A percentile compares a stretch with the other conserved stretches of the same genome.
Conservation (phyloP, 148 eudicot genomes). For the Rhododendron simsii region DNA sequence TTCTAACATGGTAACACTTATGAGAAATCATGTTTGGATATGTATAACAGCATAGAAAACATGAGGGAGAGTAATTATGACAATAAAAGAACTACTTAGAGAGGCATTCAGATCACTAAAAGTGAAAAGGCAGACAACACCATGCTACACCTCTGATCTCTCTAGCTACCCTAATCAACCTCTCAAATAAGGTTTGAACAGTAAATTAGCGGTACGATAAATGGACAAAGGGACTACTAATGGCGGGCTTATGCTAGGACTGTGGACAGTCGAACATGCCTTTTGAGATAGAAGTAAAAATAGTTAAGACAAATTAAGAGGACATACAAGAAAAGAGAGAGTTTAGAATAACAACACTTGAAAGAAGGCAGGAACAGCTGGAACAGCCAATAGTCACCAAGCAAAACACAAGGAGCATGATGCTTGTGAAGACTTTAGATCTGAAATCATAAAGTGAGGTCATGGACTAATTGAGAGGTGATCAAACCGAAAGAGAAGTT, state of each 20-base stretch:
- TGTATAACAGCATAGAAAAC: not conserved
- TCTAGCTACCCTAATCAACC: not conserved
- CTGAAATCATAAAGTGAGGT: not conserved
- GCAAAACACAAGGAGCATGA: not conserved
- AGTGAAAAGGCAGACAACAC: not conserved
- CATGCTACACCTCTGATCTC: not conserved
- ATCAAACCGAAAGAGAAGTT: not conserved
- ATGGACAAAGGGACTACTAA: not conserved
- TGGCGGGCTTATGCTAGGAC: not conserved
- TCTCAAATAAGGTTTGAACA: not conserved
- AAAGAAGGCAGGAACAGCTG: not conserved
- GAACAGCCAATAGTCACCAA: not conserved
- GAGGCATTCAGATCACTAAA: not conserved
- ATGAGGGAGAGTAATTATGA: not conserved
- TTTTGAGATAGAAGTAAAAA: not conserved
- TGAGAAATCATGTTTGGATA: not conserved
- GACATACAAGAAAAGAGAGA: not conserved
- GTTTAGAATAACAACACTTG: not conserved
- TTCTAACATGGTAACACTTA: not conserved
- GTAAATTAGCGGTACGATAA: not conserved
- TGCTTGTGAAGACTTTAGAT: not conserved
- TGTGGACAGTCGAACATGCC: not conserved
- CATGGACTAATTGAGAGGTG: not conserved
- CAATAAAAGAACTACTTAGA: not conserved
- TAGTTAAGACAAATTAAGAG: not conserved